Evolutionary conservation across 2,329 filamentous ascomycete species (phyloP), one percentile per base, ranked within the genome.

Genomic region (Pleoardoris graminearum): DNA sequence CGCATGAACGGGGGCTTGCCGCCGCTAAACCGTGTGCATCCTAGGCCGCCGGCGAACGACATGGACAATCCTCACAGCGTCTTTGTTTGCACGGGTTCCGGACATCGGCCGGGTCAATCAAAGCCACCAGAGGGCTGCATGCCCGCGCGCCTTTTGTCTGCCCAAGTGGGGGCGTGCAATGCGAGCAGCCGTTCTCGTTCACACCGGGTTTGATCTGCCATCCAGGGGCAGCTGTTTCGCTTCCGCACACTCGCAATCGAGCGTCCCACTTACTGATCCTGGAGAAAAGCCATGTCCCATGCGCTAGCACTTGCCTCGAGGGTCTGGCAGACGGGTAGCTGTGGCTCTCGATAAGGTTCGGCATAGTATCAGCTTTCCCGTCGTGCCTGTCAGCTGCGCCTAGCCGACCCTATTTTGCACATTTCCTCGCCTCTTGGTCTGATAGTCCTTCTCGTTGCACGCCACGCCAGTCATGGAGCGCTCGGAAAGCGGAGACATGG

Each of bases 141-240:
- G 21, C n/a, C n/a, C n/a, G n/a, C n/a, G n/a, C n/a, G n/a, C n/a
- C n/a, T n/a, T n/a, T n/a, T n/a, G n/a, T n/a, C n/a, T n/a, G 48
- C 30, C 6, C 48, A 49, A 51, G 58, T 53, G 56, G 48, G 45
- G 46, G 50, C 33, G 23, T 33, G 48, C 51, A 57, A 60, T 58
- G 57, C 57, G 48, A 46, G 32, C 45, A 29, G 17, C 39, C 17
- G 33, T 53, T 55, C 50, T 57, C 51, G 44, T 53, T 60, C 57
- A 39, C 49, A 10, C 48, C 39, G 47, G 30, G 59, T 62, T 64
- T 62, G 59, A 64, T 61, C 57, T 58, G 14, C 57, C 50, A 12
- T 44, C 49, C 52, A 62, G 54, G 57, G 57, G 51, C 47, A n/a
- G 42, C 54, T 48, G 38, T 43, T 17, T 63, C 59, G 55, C 49